phyloP scores from a whole-genome alignment of 2,329 filamentous ascomycete species.

The Penicillium sp. region DNA sequence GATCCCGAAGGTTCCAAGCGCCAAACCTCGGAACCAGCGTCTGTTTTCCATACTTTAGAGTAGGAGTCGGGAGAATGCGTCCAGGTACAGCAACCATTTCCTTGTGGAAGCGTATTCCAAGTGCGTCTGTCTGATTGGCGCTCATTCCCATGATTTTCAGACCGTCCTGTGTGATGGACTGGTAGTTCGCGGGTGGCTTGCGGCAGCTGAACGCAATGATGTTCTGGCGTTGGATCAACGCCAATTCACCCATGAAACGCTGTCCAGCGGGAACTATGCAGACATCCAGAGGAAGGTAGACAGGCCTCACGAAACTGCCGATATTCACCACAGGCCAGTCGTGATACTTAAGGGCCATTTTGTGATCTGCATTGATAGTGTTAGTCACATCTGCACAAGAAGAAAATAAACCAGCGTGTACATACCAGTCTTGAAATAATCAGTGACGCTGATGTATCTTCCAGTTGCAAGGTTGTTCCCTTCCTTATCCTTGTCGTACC shows the following conservation, averaged over 20 bases:
- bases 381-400: background rate
- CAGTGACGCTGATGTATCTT: conserved; percentile 17
- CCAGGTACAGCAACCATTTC: conserved; percentile 16
- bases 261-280: conserved; percentile 61
- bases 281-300: conserved; percentile 61
- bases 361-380: conserved; percentile 28
- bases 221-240: conserved; percentile 52
- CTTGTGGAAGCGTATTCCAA: conserved; percentile 2
- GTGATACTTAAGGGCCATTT: conserved; percentile 28
- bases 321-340: conserved; percentile 60
- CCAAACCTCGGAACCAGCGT: conserved; percentile 2
- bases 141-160: conserved; percentile 12
- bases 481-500: background rate
- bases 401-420: background rate
- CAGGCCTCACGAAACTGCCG: conserved; percentile 52
- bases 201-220: conserved; percentile 71
- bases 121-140: background rate
- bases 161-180: conserved; percentile 49
- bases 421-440: conserved; percentile 23
- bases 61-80: conserved; percentile 13
- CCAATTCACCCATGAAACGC: conserved; percentile 54
- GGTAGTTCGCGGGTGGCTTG: conserved; percentile 59
- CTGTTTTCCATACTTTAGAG: conserved; percentile 10
- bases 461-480: background rate
- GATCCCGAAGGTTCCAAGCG: conserved; percentile 16